These are phyloP conservation scores for Endothia cerciana DNA, from an alignment of 2,329 filamentous ascomycete species.

Conservation along the genomic window DNA sequence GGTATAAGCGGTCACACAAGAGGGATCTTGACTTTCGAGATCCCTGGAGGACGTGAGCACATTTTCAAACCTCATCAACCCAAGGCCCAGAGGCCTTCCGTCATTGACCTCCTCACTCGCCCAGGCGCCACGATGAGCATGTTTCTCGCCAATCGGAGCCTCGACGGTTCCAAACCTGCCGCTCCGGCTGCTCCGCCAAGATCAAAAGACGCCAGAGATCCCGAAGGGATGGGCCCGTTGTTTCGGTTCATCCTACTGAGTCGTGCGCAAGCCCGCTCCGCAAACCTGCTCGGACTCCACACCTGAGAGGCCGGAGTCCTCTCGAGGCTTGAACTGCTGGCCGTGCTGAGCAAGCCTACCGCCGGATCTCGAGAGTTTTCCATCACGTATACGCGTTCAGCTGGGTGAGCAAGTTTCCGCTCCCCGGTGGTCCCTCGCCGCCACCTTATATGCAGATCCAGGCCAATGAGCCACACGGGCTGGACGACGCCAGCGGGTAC, in stretches of 20 bases:
- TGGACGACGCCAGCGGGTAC: neutral
- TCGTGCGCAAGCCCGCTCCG: neutral
- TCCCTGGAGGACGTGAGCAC: neutral
- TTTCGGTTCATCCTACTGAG: conserved; percentile 1
- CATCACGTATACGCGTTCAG: neutral
- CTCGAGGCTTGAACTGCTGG: no score
- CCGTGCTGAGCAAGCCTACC: no score
- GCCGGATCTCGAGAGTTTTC: no score
- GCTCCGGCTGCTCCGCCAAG: neutral
- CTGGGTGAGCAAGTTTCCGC: conserved; percentile 2
- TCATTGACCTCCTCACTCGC: conserved; percentile 29
- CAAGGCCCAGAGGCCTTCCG: neutral
- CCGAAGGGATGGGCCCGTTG: neutral
- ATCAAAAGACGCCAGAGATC: neutral
- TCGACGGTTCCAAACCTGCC: neutral
- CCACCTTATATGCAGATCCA: neutral
- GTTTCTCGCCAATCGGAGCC: conserved; percentile 3
- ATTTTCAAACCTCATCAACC: neutral
- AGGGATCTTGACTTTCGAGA: neutral
- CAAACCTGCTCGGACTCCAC: conserved; percentile 17
- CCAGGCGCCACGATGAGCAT: conserved; percentile 5
- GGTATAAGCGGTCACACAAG: neutral
- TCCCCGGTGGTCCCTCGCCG: neutral
- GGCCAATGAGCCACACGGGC: neutral
- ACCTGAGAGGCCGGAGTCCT: neutral